A percentile compares a stretch with the other conserved stretches of the same genome.
These are phyloP conservation scores for Auriscalpium orientale DNA, from an alignment of 768 basidiomycete genomes.

Conservation along the genomic window DNA sequence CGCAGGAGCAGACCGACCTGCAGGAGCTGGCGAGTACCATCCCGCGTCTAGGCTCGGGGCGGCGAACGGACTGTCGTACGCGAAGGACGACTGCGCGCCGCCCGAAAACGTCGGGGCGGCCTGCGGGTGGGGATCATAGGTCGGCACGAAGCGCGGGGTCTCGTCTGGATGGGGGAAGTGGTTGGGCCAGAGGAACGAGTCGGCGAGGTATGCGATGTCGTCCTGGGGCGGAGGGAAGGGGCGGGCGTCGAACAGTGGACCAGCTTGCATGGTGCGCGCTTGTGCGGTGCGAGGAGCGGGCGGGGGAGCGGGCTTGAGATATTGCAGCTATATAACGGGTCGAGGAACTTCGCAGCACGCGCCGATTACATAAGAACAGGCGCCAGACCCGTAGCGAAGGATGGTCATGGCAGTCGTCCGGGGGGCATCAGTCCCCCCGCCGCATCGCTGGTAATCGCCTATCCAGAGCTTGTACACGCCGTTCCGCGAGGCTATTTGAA, in stretches of 20 bases:
- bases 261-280: not conserved
- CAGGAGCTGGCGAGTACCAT: not conserved
- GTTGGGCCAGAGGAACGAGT: not conserved
- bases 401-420: too few species aligned
- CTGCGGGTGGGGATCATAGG: not conserved
- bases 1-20: not conserved
- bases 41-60: not conserved
- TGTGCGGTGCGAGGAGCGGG: too few species aligned
- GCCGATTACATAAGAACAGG: too few species aligned
- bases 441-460: too few species aligned
- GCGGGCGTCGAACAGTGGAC: not conserved
- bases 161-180: not conserved
- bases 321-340: too few species aligned
- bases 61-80: not conserved
- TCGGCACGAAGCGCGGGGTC: not conserved
- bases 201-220: not conserved
- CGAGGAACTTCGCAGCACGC: too few species aligned
- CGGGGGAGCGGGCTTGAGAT: too few species aligned
- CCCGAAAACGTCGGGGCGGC: not conserved
- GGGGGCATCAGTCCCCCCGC: too few species aligned
- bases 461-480: too few species aligned
- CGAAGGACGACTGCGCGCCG: not conserved
- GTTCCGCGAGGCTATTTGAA: too few species aligned
- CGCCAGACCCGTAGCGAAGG: too few species aligned
- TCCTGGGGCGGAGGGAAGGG: not conserved